A percentile compares a stretch with the other conserved stretches of the same genome.
Evolutionary conservation across 148 eudicot genomes (phyloP).

Genomic region (Vaccinium darrowii): DNA sequence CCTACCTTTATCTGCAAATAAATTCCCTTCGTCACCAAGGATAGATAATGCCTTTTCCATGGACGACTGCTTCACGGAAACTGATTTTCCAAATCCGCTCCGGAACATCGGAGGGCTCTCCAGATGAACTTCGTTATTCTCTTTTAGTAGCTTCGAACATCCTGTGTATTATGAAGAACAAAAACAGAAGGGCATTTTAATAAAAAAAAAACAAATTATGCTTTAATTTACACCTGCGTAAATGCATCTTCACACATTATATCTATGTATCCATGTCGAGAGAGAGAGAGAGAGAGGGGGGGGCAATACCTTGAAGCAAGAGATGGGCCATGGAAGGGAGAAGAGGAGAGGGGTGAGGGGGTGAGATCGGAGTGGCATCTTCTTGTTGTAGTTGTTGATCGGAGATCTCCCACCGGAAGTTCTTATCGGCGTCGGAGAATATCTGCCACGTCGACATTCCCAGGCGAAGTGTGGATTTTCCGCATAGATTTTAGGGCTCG

Average conservation of each 20-base stretch:
- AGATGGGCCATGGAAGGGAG: constrained; percentile 77
- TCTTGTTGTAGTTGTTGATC: constrained; percentile 23
- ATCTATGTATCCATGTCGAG: background rate
- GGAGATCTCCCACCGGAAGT: constrained; percentile 66
- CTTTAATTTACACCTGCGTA: background rate
- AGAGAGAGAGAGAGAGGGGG: background rate
- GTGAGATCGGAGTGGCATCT: constrained; percentile 13
- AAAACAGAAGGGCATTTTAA: background rate
- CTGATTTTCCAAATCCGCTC: constrained; percentile 61
- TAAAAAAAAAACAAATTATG: background rate
- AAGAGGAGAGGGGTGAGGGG: constrained; percentile 20
- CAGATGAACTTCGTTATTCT: constrained; percentile 17
- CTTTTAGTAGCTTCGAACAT: constrained; percentile 40
- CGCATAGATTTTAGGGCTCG: constrained; percentile 24
- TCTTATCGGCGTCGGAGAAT: constrained; percentile 46
- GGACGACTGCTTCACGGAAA: constrained; percentile 49
- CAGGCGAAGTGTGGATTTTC: constrained; percentile 17
- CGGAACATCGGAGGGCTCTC: constrained; percentile 40
- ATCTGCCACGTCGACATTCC: constrained; percentile 73
- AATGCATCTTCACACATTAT: background rate
- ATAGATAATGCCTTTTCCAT: constrained; percentile 50
- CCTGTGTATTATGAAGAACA: constrained; percentile 28
- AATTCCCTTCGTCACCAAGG: constrained; percentile 35
- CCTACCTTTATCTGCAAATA: constrained; percentile 31
- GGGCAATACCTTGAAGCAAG: constrained; percentile 49